Conservation (phyloP, 1,284 basidiomycete species). For the Trametes polyzona region DNA sequence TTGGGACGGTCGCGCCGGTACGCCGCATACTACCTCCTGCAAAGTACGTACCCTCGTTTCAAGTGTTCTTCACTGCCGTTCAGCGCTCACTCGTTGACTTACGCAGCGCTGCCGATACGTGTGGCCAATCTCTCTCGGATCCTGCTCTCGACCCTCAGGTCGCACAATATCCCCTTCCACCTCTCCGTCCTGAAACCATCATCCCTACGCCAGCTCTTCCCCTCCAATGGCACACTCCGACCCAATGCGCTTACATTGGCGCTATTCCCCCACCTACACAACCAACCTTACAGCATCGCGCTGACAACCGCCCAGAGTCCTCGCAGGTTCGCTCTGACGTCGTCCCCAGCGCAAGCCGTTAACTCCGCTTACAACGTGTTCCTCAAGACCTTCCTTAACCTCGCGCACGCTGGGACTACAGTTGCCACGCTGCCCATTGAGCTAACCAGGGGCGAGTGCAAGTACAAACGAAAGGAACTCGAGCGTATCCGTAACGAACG, state of each 20-base stretch:
- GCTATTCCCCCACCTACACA: conserved; percentile 64
- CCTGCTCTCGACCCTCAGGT: conserved; percentile 50
- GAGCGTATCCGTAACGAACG: conserved; percentile 64
- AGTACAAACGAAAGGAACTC: conserved; percentile 57
- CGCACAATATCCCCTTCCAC: conserved; percentile 50
- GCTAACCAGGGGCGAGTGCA: conserved; percentile 67
- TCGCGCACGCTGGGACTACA: conserved; percentile 27
- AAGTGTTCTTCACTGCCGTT: too few relatives aligned
- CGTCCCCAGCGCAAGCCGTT: conserved; percentile 23
- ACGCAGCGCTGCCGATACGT: conserved; percentile 60
- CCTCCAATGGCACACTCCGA: conserved; percentile 44
- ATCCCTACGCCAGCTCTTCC: conserved; percentile 54
- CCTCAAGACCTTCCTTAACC: conserved; percentile 13
- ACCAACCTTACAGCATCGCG: conserved; percentile 34
- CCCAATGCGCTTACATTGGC: conserved; percentile 54
- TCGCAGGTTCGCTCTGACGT: conserved; percentile 13
- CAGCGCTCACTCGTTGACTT: too few relatives aligned
- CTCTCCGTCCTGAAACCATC: conserved; percentile 53
- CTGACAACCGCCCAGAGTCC: conserved; percentile 21
- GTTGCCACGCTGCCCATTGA: conserved; percentile 49
- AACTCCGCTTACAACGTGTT: conserved; percentile 24
- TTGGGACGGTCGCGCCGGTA: conserved; percentile 56
- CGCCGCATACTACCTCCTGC: conserved; percentile 61
- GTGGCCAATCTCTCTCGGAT: conserved; percentile 45
- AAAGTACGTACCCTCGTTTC: conserved; percentile 72